Percentiles rank a stretch among this genome's conserved stretches.
Evolutionary conservation across 2,329 filamentous ascomycete genomes (phyloP).

Genomic region (Grosmannia serpens): DNA sequence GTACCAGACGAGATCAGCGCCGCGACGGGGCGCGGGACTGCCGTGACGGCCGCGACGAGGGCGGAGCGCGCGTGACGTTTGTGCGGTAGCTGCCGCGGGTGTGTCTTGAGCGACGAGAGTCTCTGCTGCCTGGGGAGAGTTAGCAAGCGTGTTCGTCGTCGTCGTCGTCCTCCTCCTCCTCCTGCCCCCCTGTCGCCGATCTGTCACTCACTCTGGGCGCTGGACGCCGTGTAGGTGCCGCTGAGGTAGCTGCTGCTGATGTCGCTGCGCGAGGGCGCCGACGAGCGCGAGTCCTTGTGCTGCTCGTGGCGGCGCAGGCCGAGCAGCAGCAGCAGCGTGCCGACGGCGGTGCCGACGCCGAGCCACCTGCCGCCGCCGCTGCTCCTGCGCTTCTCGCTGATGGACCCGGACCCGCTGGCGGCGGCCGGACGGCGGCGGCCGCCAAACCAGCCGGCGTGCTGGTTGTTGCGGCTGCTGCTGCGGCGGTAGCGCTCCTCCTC

Average conservation of each 20-base stretch:
- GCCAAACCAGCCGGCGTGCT: constrained; percentile 46
- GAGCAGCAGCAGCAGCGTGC: constrained; percentile 41
- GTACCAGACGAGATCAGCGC: neutral
- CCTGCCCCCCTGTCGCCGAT: too few species aligned
- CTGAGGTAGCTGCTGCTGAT: constrained; percentile 40
- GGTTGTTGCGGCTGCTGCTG: constrained; percentile 37
- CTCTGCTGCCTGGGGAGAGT: constrained; percentile 27
- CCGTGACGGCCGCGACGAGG: constrained; percentile 9
- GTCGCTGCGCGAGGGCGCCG: constrained; percentile 27
- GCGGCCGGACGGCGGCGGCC: constrained; percentile 25
- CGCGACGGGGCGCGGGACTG: constrained; percentile 1
- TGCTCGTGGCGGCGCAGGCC: constrained; percentile 39
- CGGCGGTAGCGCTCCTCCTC: constrained; percentile 50
- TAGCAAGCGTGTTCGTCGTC: neutral
- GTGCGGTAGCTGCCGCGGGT: constrained; percentile 15
- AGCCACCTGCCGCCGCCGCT: constrained; percentile 40
- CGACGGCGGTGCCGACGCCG: constrained; percentile 37
- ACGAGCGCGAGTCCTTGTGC: constrained; percentile 29
- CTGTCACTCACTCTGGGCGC: constrained; percentile 35
- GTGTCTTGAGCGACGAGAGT: constrained; percentile 11
- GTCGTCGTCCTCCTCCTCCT: too few species aligned
- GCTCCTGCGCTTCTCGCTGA: constrained; percentile 37
- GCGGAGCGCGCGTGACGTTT: constrained; percentile 17
- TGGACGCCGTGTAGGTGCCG: constrained; percentile 42
- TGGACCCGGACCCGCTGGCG: constrained; percentile 24